Conservation (phyloP, 2,329 filamentous ascomycete species). For the Fusarium globosum region DNA sequence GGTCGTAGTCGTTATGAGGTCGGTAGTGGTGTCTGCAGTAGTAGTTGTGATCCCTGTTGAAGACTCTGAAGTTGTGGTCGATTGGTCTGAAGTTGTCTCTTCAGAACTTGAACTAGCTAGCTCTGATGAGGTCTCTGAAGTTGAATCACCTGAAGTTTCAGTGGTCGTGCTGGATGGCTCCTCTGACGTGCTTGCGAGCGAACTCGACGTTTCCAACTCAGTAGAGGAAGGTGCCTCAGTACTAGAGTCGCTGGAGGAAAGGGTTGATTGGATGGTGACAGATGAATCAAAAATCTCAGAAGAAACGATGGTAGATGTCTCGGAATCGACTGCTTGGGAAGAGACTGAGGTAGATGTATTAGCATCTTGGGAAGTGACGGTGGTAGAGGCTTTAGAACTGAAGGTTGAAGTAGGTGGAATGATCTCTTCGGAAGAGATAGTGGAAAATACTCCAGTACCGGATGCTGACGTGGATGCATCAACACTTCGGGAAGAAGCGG, state of each 20-base stretch:
- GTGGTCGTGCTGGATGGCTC: not conserved
- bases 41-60: not conserved
- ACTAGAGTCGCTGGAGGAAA: no score
- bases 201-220: no score
- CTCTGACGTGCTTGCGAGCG: not conserved
- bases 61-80: not conserved
- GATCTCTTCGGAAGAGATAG: no score
- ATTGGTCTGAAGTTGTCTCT: not conserved
- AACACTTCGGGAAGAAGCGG: no score
- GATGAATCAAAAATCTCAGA: rapidly evolving
- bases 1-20: not conserved
- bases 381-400: not conserved
- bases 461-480: not conserved
- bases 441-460: no score
- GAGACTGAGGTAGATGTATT: not conserved
- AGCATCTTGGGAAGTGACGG: not conserved
- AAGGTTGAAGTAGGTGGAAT: not conserved
- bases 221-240: not conserved
- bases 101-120: not conserved
- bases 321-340: not conserved
- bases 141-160: not conserved
- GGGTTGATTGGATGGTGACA: not conserved
- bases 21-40: not conserved
- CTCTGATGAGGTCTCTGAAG: not conserved
- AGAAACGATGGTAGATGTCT: not conserved